Conservation (phyloP, 129 eudicot species). For the Helichrysum umbraculigerum region DNA sequence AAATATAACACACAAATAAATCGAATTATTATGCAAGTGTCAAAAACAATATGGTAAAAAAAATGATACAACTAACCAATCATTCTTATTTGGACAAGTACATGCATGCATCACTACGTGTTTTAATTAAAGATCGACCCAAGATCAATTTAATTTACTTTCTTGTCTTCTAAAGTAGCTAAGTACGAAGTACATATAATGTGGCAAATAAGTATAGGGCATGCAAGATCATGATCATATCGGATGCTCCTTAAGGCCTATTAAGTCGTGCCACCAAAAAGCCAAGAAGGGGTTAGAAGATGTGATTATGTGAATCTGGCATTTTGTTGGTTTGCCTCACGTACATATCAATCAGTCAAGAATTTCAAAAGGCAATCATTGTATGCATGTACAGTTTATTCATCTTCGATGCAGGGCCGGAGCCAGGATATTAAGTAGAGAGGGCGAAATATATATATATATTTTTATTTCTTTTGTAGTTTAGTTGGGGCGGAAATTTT, state of each 20-base stretch:
- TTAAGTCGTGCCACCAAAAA: constrained; percentile 20
- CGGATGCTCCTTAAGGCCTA: background rate
- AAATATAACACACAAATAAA: background rate
- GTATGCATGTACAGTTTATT: background rate
- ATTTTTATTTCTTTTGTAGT: too few species aligned
- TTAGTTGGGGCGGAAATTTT: too few species aligned
- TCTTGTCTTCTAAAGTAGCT: constrained; percentile 21
- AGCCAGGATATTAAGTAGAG: too few species aligned
- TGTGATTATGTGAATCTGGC: constrained; percentile 1
- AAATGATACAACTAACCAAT: background rate
- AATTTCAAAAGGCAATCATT: constrained; percentile 2
- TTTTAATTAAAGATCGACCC: constrained; percentile 2
- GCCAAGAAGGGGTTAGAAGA: background rate
- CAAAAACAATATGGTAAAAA: background rate
- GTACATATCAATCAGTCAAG: background rate
- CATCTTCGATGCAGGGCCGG: too few species aligned
- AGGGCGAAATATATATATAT: too few species aligned
- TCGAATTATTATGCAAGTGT: too few species aligned
- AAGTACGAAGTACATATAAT: constrained; percentile 4
- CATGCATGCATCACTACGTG: background rate
- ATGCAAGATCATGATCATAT: background rate
- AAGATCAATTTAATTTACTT: constrained; percentile 1
- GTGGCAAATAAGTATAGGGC: constrained; percentile 8
- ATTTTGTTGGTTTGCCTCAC: background rate
- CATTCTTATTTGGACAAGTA: too few species aligned